These are phyloP conservation scores for Sporothrix pallida DNA, from an alignment of 2,329 filamentous ascomycete genomes.

Conservation along the genomic window DNA sequence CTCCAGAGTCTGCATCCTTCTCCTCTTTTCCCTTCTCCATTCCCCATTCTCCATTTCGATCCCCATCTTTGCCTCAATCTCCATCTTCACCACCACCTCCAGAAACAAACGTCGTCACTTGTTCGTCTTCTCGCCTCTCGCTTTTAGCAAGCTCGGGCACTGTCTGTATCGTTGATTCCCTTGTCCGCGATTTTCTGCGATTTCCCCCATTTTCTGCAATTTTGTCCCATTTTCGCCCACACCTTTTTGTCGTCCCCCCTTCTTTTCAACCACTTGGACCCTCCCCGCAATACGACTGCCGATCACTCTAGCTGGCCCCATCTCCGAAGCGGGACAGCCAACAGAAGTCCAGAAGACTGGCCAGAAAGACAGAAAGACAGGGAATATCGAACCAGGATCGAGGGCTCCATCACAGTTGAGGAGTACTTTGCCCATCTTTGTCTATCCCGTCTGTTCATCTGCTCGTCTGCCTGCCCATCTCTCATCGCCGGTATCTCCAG, in stretches of 20 bases:
- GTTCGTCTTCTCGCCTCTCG: not conserved
- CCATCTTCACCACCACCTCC: slow-evolving; percentile 3
- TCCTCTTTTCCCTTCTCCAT: too few relatives aligned
- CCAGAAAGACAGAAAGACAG: not conserved
- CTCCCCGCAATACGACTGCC: slow-evolving; percentile 20
- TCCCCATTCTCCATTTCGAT: too few relatives aligned
- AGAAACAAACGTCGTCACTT: not conserved
- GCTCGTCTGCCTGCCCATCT: slow-evolving; percentile 4
- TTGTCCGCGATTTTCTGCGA: not conserved
- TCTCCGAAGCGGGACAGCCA: slow-evolving; percentile 8
- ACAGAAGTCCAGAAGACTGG: not conserved
- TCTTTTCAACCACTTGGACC: not conserved
- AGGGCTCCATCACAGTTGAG: not conserved
- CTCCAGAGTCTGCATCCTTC: too few relatives aligned
- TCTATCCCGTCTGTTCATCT: not conserved
- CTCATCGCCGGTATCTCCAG: slow-evolving; percentile 15
- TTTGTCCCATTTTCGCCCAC: not conserved
- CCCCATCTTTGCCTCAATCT: not conserved
- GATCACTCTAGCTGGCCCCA: not conserved
- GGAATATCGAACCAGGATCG: not conserved
- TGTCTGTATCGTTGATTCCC: not conserved
- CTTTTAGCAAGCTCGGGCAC: not conserved
- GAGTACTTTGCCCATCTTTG: too few relatives aligned
- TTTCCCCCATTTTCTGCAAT: not conserved
- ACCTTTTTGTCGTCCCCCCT: not conserved